Evolutionary conservation across 2,329 filamentous ascomycete species (phyloP), one percentile per base, ranked within the genome.

Genomic region (Claviceps purpurea): DNA sequence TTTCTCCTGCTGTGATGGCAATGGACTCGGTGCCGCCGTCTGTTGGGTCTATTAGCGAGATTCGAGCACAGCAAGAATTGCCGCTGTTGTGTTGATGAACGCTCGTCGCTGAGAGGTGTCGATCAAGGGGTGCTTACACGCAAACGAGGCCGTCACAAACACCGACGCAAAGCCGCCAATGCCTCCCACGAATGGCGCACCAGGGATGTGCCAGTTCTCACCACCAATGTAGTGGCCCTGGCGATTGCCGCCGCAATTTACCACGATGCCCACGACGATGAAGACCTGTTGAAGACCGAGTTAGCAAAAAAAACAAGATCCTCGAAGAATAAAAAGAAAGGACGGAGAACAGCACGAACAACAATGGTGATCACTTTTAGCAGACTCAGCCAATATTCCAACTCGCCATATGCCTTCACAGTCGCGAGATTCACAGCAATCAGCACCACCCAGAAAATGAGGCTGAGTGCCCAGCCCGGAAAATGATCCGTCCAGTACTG

Each of bases 1-100:
- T 84, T 62, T 85, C 81, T 44, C 81, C 81, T 1, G 81, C 81
- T 0, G 81, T 83, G 53, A 84, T 80, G 49, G 79, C 80, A 48
- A 84, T 82, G 38, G 75, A 78, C 62, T 84, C 81, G 2, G 79
- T 82, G 50, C 80, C 81, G 38, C 65, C 65, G 38, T 67, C 65
- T 67, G 22, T 39, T 16, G 18, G 2, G 14, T 7, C n/a, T 30
- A 10, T 30, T 30, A 30, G 30, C 10, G 30, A 11, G 3, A 30
- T 30, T 30, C 30, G 30, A 30, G 30, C 30, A 30, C 30, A 30
- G 30, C 30, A 30, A 30, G 30, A 30, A 10, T 30, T 30, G 30
- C 30, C 30, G 30, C 3, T 30, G 30, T 30, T 30, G 10, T 30
- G 30, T 30, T 11, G 10, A 30, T 11, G 30, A 11, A 30, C 3